Conservation (phyloP, 805 yeast species). For the Maudiozyma saulgeensis region DNA sequence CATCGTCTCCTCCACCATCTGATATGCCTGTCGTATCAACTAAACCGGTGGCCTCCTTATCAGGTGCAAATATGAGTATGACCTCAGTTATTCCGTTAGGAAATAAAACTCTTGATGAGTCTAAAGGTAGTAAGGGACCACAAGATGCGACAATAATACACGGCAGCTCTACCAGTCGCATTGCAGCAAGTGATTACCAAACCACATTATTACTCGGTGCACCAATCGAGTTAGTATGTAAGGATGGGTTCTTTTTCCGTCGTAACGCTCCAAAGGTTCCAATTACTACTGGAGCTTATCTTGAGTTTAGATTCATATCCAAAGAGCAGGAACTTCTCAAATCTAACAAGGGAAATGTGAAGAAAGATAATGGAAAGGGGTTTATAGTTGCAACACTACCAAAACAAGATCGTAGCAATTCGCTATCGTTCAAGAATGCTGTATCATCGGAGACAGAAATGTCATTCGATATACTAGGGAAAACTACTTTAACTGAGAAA, state of each 20-base stretch:
- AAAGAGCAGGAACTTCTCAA: conserved; percentile 22
- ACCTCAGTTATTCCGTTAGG: background rate
- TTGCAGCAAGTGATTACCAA: conserved; percentile 4
- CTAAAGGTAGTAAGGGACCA: background rate
- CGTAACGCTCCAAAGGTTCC: conserved; percentile 21
- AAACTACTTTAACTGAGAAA: conserved; percentile 25
- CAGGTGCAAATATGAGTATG: background rate
- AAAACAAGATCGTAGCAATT: conserved; percentile 23
- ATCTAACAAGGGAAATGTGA: conserved; percentile 7
- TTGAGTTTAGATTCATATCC: conserved; percentile 24
- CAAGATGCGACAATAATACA: background rate
- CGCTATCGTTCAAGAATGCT: conserved; percentile 22
- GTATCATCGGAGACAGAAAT: conserved; percentile 23
- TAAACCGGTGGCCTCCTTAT: background rate
- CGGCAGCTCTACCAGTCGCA: background rate
- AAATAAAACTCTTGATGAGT: background rate
- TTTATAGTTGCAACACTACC: conserved; percentile 7
- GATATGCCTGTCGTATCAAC: background rate
- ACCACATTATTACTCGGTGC: conserved; percentile 17
- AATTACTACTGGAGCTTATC: conserved; percentile 25
- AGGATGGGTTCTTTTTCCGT: conserved; percentile 26
- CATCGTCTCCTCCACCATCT: background rate
- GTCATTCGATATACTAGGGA: conserved; percentile 20
- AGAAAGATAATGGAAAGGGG: background rate
- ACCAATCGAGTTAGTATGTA: conserved; percentile 26